Percentiles rank a stretch among this genome's conserved stretches.
These are phyloP conservation scores for Arctium lappa DNA, from an alignment of 129 eudicot species.

Conservation along the genomic window DNA sequence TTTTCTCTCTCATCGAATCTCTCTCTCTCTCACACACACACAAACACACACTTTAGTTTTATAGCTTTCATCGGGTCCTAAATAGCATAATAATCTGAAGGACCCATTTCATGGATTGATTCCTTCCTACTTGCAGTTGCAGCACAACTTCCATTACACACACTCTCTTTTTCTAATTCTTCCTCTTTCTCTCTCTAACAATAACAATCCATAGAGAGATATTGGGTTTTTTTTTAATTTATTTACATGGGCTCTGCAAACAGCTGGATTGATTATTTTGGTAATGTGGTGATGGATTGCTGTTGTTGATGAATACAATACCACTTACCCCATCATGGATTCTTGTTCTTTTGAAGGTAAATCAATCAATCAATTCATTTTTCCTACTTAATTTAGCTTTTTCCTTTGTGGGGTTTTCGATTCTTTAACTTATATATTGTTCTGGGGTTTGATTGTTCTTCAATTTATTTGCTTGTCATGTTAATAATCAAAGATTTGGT, in stretches of 20 bases:
- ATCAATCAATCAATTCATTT: slow-evolving; percentile 8
- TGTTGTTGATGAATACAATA: slow-evolving; percentile 21
- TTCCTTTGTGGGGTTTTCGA: slow-evolving; percentile 11
- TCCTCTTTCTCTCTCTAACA: slow-evolving; percentile 15
- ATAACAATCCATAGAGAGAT: not conserved
- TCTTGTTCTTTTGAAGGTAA: slow-evolving; percentile 38
- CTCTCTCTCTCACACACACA: not conserved
- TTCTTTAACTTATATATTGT: not conserved
- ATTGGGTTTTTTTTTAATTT: not conserved
- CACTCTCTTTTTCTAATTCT: not conserved
- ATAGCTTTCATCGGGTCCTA: slow-evolving; percentile 23
- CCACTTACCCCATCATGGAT: slow-evolving; percentile 31
- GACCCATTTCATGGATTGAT: slow-evolving; percentile 33
- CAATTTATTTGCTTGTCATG: not conserved
- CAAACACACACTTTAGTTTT: not conserved
- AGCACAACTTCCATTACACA: slow-evolving; percentile 21
- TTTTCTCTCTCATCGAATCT: not conserved
- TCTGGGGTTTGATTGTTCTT: slow-evolving; percentile 16
- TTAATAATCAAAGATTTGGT: slow-evolving; percentile 9
- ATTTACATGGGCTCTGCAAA: not conserved
- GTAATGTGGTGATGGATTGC: slow-evolving; percentile 31
- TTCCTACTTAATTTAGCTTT: slow-evolving; percentile 6
- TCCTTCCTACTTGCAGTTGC: slow-evolving; percentile 35
- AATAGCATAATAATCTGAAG: not conserved
- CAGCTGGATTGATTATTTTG: not conserved